These are phyloP conservation scores for Lecanosticta acicola DNA, from an alignment of 2,329 filamentous ascomycete species.

Conservation along the genomic window DNA sequence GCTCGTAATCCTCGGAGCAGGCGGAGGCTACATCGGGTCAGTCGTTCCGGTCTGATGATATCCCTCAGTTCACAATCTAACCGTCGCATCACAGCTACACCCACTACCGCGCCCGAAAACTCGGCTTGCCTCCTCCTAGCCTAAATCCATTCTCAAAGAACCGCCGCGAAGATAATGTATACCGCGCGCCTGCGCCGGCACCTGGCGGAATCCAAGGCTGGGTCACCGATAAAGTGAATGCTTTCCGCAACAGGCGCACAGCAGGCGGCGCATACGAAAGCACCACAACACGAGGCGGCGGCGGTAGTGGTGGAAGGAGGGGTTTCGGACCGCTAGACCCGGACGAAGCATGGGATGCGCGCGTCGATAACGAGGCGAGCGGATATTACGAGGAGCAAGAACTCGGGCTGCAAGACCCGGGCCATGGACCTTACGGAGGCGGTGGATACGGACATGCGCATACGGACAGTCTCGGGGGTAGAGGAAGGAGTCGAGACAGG, in stretches of 20 bases:
- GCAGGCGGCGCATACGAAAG: constrained; percentile 47
- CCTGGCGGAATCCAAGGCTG: constrained; percentile 64
- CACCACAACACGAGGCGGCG: constrained; percentile 31
- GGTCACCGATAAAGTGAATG: constrained; percentile 61
- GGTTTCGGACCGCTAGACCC: constrained; percentile 68
- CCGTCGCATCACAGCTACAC: constrained; percentile 47
- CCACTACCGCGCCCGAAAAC: constrained; percentile 64
- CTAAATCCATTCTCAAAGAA: constrained; percentile 61
- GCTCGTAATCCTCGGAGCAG: constrained; percentile 54
- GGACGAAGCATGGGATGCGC: constrained; percentile 79
- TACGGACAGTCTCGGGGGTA: constrained; percentile 28
- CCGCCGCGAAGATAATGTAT: constrained; percentile 23
- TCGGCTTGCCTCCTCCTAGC: constrained; percentile 65
- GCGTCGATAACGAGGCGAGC: constrained; percentile 66
- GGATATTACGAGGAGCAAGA: constrained; percentile 75
- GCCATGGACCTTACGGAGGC: constrained; percentile 37
- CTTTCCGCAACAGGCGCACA: constrained; percentile 61
- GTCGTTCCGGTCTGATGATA: constrained; percentile 5
- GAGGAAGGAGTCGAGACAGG: constrained; percentile 39
- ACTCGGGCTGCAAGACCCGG: constrained; percentile 51
- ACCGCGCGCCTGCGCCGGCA: constrained; percentile 50
- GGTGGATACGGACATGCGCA: constrained; percentile 31
- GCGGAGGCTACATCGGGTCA: constrained; percentile 58
- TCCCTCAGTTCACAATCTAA: constrained; percentile 2
- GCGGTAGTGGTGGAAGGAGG: constrained; percentile 30